Percentiles rank a stretch among this genome's conserved stretches.
Conservation (phyloP, 75 land plant genomes). For the Pseudotsuga menziesii region DNA sequence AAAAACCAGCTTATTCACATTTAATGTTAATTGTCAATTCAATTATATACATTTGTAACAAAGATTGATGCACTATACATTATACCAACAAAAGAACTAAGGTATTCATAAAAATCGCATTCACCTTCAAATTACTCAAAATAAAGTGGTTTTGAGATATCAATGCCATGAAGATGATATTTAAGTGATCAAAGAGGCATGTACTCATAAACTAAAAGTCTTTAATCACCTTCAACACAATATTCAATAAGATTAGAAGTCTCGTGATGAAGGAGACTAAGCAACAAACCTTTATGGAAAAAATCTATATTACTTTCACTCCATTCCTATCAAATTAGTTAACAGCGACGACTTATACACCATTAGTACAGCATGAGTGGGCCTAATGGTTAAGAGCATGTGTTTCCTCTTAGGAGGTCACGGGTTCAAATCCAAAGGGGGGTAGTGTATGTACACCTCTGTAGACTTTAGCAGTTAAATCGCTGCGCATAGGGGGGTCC, state of each 20-base stretch:
- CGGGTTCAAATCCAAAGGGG: no score
- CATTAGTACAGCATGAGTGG: no score
- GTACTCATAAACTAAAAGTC: slow-evolving; percentile 26
- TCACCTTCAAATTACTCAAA: not conserved
- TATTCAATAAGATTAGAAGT: slow-evolving; percentile 23
- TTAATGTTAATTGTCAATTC: no score
- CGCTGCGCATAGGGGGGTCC: no score
- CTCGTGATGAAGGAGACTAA: slow-evolving; percentile 20
- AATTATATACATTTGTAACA: not conserved
- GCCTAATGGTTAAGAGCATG: no score
- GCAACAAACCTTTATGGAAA: slow-evolving; percentile 27
- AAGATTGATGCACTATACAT: not conserved
- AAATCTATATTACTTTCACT: slow-evolving; percentile 25
- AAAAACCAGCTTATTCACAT: no score
- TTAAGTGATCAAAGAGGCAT: slow-evolving; percentile 27
- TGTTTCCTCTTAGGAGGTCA: no score
- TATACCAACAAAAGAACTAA: not conserved
- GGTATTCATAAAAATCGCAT: not conserved
- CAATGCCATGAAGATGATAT: slow-evolving; percentile 26
- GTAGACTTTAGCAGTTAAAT: no score
- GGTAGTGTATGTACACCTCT: no score
- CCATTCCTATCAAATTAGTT: slow-evolving; percentile 29
- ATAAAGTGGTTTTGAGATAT: not conserved
- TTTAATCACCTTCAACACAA: slow-evolving; percentile 26
- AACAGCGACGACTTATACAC: slow-evolving; percentile 24